phyloP scores from a whole-genome alignment of 2,329 filamentous ascomycete genomes.

The Aspergillus sp. region DNA sequence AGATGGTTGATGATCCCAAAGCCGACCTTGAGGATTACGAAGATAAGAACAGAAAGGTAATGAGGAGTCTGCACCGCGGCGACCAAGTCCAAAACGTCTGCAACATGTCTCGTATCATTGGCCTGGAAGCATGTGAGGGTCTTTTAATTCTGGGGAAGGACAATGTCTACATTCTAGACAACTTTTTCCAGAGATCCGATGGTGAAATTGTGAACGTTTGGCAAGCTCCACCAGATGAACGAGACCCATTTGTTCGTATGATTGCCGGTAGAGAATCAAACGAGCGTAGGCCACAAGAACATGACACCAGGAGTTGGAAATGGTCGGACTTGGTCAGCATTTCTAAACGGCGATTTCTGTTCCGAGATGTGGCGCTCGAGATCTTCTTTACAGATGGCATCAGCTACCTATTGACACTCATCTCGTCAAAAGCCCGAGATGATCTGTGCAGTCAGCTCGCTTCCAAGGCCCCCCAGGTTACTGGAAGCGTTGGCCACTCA shows the following conservation, averaged over 20 bases:
- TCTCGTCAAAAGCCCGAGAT: slow-evolving; percentile 68
- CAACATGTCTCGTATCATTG: slow-evolving; percentile 91
- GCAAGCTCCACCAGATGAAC: slow-evolving; percentile 86
- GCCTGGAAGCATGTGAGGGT: slow-evolving; percentile 88
- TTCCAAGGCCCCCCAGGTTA: slow-evolving; percentile 74
- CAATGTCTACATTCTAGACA: slow-evolving; percentile 89
- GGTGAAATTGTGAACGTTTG: slow-evolving; percentile 96
- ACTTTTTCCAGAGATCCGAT: slow-evolving; percentile 90
- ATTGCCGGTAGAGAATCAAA: slow-evolving; percentile 72
- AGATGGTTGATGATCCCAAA: slow-evolving; percentile 90
- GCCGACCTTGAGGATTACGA: slow-evolving; percentile 82
- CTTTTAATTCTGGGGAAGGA: slow-evolving; percentile 90
- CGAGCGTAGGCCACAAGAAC: slow-evolving; percentile 58
- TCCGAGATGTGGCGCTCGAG: slow-evolving; percentile 93
- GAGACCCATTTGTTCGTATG: slow-evolving; percentile 91
- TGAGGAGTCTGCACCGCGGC: slow-evolving; percentile 84
- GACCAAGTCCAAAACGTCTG: slow-evolving; percentile 91
- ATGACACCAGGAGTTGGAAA: slow-evolving; percentile 84
- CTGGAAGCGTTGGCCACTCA: slow-evolving; percentile 61
- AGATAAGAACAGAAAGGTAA: slow-evolving; percentile 96
- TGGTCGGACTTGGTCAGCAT: slow-evolving; percentile 94
- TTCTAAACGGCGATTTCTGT: slow-evolving; percentile 90
- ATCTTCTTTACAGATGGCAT: slow-evolving; percentile 95
- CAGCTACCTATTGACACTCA: slow-evolving; percentile 86
- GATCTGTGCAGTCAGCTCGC: slow-evolving; percentile 74